Conservation (phyloP, 2,329 filamentous ascomycete species). For the Fusarium ramigenum region DNA sequence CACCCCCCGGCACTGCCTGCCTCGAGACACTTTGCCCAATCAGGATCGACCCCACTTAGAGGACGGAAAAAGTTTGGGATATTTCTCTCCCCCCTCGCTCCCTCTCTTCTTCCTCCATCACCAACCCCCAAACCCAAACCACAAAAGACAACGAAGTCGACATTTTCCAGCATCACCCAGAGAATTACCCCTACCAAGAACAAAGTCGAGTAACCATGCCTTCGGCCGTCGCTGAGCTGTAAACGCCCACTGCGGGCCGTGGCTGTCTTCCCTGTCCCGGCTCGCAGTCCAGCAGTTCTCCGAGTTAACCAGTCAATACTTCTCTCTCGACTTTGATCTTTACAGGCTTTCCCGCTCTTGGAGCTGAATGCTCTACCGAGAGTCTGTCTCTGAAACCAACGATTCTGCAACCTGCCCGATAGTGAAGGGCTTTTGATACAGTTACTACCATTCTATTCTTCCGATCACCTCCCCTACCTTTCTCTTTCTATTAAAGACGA, state of each 20-base stretch:
- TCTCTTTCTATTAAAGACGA: not conserved
- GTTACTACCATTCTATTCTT: conserved; percentile 5
- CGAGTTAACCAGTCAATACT: conserved; percentile 69
- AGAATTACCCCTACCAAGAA: conserved; percentile 55
- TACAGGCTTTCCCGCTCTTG: conserved; percentile 63
- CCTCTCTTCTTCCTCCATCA: conserved; percentile 40
- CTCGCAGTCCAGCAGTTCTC: conserved; percentile 88
- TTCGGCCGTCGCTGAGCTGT: conserved; percentile 89
- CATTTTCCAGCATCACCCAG: conserved; percentile 44
- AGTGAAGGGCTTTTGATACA: conserved; percentile 41
- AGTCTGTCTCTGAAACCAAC: conserved; percentile 52
- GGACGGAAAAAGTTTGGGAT: conserved; percentile 44
- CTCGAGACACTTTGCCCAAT: conserved; percentile 32
- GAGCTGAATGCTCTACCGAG: conserved; percentile 47
- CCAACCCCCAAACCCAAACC: conserved; percentile 46
- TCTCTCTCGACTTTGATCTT: conserved; percentile 72
- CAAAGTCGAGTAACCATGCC: conserved; percentile 78
- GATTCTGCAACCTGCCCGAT: conserved; percentile 45
- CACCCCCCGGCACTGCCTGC: conserved; percentile 26
- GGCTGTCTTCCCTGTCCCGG: conserved; percentile 57
- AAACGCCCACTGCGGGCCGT: conserved; percentile 83
- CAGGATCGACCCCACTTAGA: conserved; percentile 38
- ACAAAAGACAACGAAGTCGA: conserved; percentile 73
- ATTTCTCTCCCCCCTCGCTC: conserved; percentile 44
- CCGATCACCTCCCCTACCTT: not conserved